A percentile compares a stretch with the other conserved stretches of the same genome.
These are phyloP conservation scores for Hortiboletus flavorubellus DNA, from an alignment of 768 basidiomycete genomes.

Conservation along the genomic window DNA sequence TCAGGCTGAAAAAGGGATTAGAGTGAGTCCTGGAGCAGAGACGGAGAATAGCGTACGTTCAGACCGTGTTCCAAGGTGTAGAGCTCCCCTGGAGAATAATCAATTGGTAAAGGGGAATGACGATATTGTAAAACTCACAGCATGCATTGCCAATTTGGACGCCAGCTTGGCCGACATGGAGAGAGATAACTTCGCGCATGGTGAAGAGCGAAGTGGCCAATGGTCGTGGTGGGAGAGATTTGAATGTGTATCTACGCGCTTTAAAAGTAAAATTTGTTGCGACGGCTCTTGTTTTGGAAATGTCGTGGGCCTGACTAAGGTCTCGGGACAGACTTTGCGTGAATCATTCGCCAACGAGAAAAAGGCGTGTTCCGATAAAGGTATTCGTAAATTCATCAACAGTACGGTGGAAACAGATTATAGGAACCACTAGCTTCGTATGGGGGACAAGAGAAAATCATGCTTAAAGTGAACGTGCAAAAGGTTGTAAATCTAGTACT, in stretches of 20 bases:
- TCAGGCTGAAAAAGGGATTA: slow-evolving; percentile 61
- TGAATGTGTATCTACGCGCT: neutral
- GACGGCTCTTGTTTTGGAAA: slow-evolving; percentile 25
- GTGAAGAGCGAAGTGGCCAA: slow-evolving; percentile 13
- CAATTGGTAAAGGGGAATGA: slow-evolving; percentile 6
- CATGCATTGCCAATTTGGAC: slow-evolving; percentile 94
- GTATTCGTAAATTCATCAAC: slow-evolving; percentile 37
- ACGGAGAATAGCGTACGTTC: slow-evolving; percentile 55
- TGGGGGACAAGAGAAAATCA: slow-evolving; percentile 24
- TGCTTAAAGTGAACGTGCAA: slow-evolving; percentile 11
- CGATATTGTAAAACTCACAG: slow-evolving; percentile 53
- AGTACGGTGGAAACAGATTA: slow-evolving; percentile 27
- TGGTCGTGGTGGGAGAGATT: slow-evolving; percentile 12
- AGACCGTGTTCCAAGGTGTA: slow-evolving; percentile 98
- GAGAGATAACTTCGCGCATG: slow-evolving; percentile 94
- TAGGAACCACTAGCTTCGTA: slow-evolving; percentile 27
- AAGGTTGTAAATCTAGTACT: slow-evolving; percentile 35
- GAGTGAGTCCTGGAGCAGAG: slow-evolving; percentile 8
- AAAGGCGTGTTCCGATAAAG: slow-evolving; percentile 19
- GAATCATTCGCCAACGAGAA: neutral
- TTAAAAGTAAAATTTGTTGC: slow-evolving; percentile 19
- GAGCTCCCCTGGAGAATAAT: slow-evolving; percentile 71
- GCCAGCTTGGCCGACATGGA: slow-evolving; percentile 97
- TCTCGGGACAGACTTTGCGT: neutral
- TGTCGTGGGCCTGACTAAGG: slow-evolving; percentile 7